A percentile compares a stretch with the other conserved stretches of the same genome.
Conservation (phyloP, 495 filamentous ascomycete genomes). For the Penicillium dipodomyicola region DNA sequence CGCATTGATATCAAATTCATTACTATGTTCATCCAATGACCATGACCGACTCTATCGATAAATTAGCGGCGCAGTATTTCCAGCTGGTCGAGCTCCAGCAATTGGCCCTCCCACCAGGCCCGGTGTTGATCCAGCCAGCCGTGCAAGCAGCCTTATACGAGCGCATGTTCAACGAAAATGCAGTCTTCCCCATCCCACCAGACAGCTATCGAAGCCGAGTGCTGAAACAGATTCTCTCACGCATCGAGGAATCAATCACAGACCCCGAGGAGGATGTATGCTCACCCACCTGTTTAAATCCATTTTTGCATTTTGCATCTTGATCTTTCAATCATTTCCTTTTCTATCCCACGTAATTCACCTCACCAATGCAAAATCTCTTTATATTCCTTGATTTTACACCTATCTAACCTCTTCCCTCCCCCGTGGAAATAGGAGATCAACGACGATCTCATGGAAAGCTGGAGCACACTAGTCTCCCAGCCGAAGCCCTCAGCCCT, state of each 20-base stretch:
- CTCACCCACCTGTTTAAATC: slow-evolving; percentile 14
- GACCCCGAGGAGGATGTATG: slow-evolving; percentile 86
- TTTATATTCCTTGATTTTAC: neutral
- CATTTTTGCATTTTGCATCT: neutral
- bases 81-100: slow-evolving; percentile 59
- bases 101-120: slow-evolving; percentile 54
- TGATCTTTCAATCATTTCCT: neutral
- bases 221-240: slow-evolving; percentile 63
- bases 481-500: slow-evolving; percentile 58
- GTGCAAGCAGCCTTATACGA: slow-evolving; percentile 63
- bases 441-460: slow-evolving; percentile 66
- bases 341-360: slow-evolving; percentile 2
- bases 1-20: slow-evolving; percentile 11
- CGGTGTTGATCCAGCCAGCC: slow-evolving; percentile 48
- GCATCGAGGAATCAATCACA: slow-evolving; percentile 63
- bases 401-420: slow-evolving; percentile 10
- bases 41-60: slow-evolving; percentile 24
- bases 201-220: slow-evolving; percentile 66
- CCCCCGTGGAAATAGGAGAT: slow-evolving; percentile 57
- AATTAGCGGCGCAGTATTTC: slow-evolving; percentile 57
- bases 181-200: slow-evolving; percentile 55
- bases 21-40: neutral
- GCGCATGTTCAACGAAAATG: slow-evolving; percentile 58
- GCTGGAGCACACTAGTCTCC: slow-evolving; percentile 57
- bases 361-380: slow-evolving; percentile 1